Conservation (phyloP, 1,139 yeast species). For the Debaryomyces singareniensis region DNA sequence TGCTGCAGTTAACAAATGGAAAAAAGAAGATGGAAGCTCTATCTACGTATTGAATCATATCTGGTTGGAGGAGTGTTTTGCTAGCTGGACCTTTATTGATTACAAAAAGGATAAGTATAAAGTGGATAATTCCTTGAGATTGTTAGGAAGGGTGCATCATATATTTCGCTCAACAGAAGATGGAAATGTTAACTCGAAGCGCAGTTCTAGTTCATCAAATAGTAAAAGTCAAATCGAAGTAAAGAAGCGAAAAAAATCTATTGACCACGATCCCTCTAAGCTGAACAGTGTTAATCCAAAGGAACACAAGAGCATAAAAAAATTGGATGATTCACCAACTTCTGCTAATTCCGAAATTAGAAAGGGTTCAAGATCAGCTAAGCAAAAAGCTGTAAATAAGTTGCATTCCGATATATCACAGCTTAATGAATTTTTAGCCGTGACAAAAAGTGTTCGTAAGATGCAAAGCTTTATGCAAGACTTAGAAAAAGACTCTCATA, state of each 20-base stretch:
- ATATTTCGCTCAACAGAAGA: too few species aligned
- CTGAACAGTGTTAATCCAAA: background rate
- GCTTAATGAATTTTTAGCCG: slow-evolving; percentile 52
- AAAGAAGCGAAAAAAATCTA: background rate
- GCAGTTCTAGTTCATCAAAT: background rate
- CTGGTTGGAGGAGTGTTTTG: slow-evolving; percentile 85
- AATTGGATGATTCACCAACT: background rate
- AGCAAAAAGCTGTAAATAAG: slow-evolving; percentile 58
- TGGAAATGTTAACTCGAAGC: background rate
- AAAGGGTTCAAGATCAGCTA: slow-evolving; percentile 39
- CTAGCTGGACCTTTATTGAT: slow-evolving; percentile 52
- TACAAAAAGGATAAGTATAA: slow-evolving; percentile 38
- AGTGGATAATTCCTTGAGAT: slow-evolving; percentile 9
- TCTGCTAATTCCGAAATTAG: background rate
- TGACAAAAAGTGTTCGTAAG: slow-evolving; percentile 31
- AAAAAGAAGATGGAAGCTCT: slow-evolving; percentile 20
- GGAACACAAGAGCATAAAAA: background rate
- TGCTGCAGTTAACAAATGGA: slow-evolving; percentile 63
- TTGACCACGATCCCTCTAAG: background rate
- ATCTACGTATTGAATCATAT: slow-evolving; percentile 64
- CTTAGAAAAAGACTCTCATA: slow-evolving; percentile 13
- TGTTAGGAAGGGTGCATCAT: slow-evolving; percentile 1
- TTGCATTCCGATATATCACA: slow-evolving; percentile 67
- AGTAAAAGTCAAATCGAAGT: background rate
- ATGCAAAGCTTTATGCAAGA: slow-evolving; percentile 35